Percentiles rank a stretch among this genome's conserved stretches.
Conservation (phyloP, 2,329 filamentous ascomycete species). For the Alternaria sp. region DNA sequence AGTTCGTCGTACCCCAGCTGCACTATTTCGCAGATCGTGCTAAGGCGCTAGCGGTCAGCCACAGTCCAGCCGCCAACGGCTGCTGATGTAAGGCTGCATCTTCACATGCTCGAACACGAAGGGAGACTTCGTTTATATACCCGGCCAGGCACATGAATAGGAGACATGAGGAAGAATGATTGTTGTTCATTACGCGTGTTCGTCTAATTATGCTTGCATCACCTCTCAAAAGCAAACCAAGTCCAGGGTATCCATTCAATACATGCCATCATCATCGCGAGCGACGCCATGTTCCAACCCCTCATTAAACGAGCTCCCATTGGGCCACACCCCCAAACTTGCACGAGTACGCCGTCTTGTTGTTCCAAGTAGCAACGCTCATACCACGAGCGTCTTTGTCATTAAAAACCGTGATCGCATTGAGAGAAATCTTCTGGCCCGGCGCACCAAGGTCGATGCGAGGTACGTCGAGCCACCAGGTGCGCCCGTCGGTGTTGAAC, state of each 20-base stretch:
- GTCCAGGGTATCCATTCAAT: slow-evolving; percentile 24
- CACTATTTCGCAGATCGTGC: slow-evolving; percentile 20
- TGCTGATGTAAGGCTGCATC: slow-evolving; percentile 14
- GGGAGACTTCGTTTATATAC: not conserved
- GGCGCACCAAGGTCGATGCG: slow-evolving; percentile 58
- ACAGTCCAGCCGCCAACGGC: slow-evolving; percentile 19
- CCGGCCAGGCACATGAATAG: not conserved
- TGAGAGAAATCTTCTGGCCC: slow-evolving; percentile 69
- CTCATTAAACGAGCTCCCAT: slow-evolving; percentile 61
- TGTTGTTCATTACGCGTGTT: slow-evolving; percentile 1
- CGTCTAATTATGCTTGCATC: not conserved
- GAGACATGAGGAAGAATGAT: not conserved
- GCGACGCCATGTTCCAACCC: not conserved
- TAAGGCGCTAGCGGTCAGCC: slow-evolving; percentile 16
- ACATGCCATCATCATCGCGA: slow-evolving; percentile 6
- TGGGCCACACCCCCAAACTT: slow-evolving; percentile 61
- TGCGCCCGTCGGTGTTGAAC: slow-evolving; percentile 75
- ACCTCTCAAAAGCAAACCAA: not conserved
- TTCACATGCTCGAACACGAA: slow-evolving; percentile 11
- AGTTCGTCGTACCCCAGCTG: slow-evolving; percentile 13
- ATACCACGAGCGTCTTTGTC: slow-evolving; percentile 63
- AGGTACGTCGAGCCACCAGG: slow-evolving; percentile 81
- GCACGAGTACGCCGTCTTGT: slow-evolving; percentile 44
- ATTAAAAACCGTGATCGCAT: slow-evolving; percentile 65
- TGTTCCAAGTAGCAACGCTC: slow-evolving; percentile 51